phyloP scores from a whole-genome alignment of 148 eudicot genomes.

The Rheum nobile region DNA sequence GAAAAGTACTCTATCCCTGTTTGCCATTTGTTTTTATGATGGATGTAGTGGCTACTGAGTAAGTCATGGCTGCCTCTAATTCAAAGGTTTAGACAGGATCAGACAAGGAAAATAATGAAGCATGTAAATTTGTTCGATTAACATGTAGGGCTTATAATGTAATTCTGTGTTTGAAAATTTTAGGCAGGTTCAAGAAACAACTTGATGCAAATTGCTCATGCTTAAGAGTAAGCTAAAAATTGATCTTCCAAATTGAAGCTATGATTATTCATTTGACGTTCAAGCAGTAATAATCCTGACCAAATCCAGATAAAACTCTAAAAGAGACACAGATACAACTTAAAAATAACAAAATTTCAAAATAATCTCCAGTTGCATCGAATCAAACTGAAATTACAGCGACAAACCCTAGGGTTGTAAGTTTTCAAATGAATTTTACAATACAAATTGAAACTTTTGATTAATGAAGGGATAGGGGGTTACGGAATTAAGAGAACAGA shows the following conservation, averaged over 20 bases:
- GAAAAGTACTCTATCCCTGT: not conserved
- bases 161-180: not conserved
- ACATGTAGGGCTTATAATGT: not conserved
- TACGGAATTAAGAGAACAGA: constrained; percentile 12
- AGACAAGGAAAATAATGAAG: not conserved
- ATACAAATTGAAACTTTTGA: not conserved
- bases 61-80: not conserved
- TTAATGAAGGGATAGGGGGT: not conserved
- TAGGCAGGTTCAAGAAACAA: not conserved
- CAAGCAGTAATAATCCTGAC: not conserved
- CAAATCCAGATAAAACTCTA: not conserved
- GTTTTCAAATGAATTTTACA: not conserved
- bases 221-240: not conserved
- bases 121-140: not conserved
- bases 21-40: not conserved
- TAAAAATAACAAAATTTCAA: not conserved
- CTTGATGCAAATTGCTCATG: not conserved
- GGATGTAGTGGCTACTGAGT: not conserved
- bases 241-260: not conserved
- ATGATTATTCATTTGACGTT: not conserved
- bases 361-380: not conserved
- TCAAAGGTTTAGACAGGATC: not conserved
- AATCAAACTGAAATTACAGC: not conserved
- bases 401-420: constrained; percentile 3
- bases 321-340: not conserved